Evolutionary conservation across 805 yeast species (phyloP).

Genomic region (Komagataella phaffii): DNA sequence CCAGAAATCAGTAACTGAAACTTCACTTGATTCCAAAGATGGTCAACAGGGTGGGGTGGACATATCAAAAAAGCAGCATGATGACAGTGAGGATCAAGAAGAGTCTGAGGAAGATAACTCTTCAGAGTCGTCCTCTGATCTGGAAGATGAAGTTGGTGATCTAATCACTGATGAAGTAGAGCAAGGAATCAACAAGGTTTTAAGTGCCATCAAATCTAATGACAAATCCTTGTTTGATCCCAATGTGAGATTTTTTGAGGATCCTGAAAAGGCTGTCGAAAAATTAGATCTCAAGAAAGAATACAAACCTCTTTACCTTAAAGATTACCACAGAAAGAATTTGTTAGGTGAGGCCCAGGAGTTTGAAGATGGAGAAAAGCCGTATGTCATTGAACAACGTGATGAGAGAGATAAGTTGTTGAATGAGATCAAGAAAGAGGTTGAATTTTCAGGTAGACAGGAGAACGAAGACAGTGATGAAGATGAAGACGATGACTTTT

Average conservation of each 20-base stretch:
- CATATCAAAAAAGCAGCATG: not conserved
- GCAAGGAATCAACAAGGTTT: slow-evolving; percentile 57
- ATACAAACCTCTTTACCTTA: slow-evolving; percentile 71
- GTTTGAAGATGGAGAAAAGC: slow-evolving; percentile 41
- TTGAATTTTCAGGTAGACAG: slow-evolving; percentile 30
- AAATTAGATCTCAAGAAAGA: slow-evolving; percentile 9
- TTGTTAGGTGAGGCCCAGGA: slow-evolving; percentile 40
- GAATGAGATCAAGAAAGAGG: slow-evolving; percentile 62
- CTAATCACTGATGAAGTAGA: slow-evolving; percentile 80
- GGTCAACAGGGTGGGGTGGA: not conserved
- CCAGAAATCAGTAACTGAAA: not conserved
- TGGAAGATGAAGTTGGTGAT: slow-evolving; percentile 88
- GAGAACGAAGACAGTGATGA: slow-evolving; percentile 29
- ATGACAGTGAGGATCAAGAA: not conserved
- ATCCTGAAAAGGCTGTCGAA: slow-evolving; percentile 30
- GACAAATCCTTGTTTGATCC: slow-evolving; percentile 58
- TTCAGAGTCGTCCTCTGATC: slow-evolving; percentile 39
- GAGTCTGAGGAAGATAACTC: slow-evolving; percentile 14
- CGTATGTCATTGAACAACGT: slow-evolving; percentile 61
- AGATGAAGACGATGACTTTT: slow-evolving; percentile 41
- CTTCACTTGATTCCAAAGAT: not conserved
- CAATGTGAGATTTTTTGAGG: slow-evolving; percentile 54
- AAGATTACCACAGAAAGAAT: slow-evolving; percentile 85
- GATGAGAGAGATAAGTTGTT: slow-evolving; percentile 68
- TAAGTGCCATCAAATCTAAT: slow-evolving; percentile 54